A percentile compares a stretch with the other conserved stretches of the same genome.
phyloP scores from a whole-genome alignment of 2,329 filamentous ascomycete genomes.

The Annulohypoxylon truncatum region DNA sequence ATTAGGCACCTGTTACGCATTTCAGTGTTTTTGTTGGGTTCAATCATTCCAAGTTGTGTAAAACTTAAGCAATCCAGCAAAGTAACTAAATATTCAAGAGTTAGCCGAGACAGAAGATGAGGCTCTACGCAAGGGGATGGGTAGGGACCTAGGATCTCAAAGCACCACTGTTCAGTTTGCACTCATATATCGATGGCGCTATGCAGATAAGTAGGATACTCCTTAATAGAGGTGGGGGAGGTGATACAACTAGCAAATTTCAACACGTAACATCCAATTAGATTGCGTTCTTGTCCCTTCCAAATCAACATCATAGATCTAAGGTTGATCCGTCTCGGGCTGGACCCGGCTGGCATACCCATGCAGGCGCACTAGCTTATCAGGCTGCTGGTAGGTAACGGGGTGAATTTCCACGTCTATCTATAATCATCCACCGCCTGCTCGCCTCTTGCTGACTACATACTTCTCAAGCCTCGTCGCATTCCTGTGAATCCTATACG shows the following conservation, averaged over 20 bases:
- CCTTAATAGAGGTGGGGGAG: background rate
- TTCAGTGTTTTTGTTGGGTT: no score
- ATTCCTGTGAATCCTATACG: conserved; percentile 7
- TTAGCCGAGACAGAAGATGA: no score
- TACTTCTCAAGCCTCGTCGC: conserved; percentile 16
- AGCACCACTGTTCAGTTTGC: no score
- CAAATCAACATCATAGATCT: conserved; percentile 10
- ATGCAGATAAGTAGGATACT: background rate
- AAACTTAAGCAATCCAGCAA: background rate
- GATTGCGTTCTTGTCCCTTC: background rate
- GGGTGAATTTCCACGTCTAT: conserved; percentile 12
- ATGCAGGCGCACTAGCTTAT: background rate
- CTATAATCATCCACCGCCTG: conserved; percentile 12
- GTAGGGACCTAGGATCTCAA: no score
- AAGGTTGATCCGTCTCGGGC: conserved; percentile 21
- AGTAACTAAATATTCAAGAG: background rate
- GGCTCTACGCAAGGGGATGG: background rate
- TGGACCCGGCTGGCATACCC: conserved; percentile 22
- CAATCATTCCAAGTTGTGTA: no score
- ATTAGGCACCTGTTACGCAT: no score
- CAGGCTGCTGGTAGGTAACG: conserved; percentile 5
- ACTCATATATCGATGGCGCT: background rate
- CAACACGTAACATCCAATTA: conserved; percentile 10
- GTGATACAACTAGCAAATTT: conserved; percentile 9
- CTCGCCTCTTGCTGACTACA: conserved; percentile 4